Evolutionary conservation across 1,284 basidiomycete genomes (phyloP).

Genomic region (Trichosporon sp.): DNA sequence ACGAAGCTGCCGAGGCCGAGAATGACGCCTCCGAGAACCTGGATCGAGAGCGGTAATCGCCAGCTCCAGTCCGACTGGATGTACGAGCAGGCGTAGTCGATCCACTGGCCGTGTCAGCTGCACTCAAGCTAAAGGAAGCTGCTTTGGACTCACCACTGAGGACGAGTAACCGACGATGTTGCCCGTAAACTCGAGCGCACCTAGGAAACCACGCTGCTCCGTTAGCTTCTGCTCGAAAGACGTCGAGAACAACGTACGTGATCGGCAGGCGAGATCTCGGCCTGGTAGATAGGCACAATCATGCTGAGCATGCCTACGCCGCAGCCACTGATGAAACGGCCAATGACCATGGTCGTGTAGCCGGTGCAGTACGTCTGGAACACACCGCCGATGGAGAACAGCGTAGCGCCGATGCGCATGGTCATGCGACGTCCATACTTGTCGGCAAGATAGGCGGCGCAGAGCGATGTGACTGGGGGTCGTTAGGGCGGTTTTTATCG

Average conservation of each 20-base stretch:
- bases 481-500: background rate
- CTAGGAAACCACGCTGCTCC: constrained; percentile 66
- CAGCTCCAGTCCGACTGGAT: constrained; percentile 74
- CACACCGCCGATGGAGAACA: constrained; percentile 83
- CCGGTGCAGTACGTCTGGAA: constrained; percentile 84
- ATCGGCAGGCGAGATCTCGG: constrained; percentile 71
- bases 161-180: constrained; percentile 92
- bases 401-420: constrained; percentile 74
- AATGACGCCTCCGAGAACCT: constrained; percentile 79
- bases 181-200: constrained; percentile 94
- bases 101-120: constrained; percentile 59
- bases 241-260: constrained; percentile 58
- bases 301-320: constrained; percentile 92
- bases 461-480: constrained; percentile 72
- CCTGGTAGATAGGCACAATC: constrained; percentile 89
- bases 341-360: constrained; percentile 79
- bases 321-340: constrained; percentile 80
- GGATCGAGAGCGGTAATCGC: constrained; percentile 78
- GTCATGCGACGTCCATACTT: constrained; percentile 80
- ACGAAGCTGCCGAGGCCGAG: constrained; percentile 76
- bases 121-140: background rate
- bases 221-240: constrained; percentile 12
- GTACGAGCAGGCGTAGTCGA: constrained; percentile 89
- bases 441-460: constrained; percentile 83
- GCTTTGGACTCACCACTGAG: constrained; percentile 67